Evolutionary conservation across 805 yeast genomes (phyloP).

Genomic region (Suhomyces faveliae): DNA sequence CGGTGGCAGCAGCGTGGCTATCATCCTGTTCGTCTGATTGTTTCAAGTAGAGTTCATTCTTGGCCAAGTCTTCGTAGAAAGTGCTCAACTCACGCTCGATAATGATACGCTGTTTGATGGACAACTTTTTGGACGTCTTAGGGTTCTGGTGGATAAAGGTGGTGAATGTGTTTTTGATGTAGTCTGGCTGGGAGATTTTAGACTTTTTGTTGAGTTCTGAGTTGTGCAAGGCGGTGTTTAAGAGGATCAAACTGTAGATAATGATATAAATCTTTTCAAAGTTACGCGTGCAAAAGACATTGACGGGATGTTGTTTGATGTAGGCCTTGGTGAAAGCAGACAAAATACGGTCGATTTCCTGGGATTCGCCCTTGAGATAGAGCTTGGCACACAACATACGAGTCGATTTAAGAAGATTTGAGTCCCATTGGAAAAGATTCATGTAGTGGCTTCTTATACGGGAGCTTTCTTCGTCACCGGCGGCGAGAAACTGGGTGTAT

Average conservation of each 20-base stretch:
- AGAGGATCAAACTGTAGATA: conserved; percentile 65
- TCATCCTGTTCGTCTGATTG: conserved; percentile 14
- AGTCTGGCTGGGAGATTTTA: conserved; percentile 41
- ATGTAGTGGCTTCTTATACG: conserved; percentile 44
- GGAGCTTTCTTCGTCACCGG: conserved; percentile 37
- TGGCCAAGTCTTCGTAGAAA: conserved; percentile 44
- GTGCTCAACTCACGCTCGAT: conserved; percentile 44
- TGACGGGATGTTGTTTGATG: conserved; percentile 47
- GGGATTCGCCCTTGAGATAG: conserved; percentile 81
- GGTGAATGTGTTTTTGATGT: conserved; percentile 40
- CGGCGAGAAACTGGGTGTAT: conserved; percentile 42
- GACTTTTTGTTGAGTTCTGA: conserved; percentile 37
- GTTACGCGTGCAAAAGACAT: conserved; percentile 49
- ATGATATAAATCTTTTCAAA: conserved; percentile 63
- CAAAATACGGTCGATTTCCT: conserved; percentile 71
- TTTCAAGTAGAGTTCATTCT: conserved; percentile 41
- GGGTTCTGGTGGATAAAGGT: conserved; percentile 41
- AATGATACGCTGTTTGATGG: conserved; percentile 40
- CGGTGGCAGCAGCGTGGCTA: neutral
- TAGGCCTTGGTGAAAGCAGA: conserved; percentile 68
- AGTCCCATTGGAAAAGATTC: conserved; percentile 46
- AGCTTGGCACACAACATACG: conserved; percentile 60
- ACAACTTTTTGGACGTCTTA: conserved; percentile 24
- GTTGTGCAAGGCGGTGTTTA: conserved; percentile 77
- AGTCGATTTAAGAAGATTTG: conserved; percentile 56